These are phyloP conservation scores for Sordariomycetes sp. DNA, from an alignment of 2,329 filamentous ascomycete species.

Conservation along the genomic window DNA sequence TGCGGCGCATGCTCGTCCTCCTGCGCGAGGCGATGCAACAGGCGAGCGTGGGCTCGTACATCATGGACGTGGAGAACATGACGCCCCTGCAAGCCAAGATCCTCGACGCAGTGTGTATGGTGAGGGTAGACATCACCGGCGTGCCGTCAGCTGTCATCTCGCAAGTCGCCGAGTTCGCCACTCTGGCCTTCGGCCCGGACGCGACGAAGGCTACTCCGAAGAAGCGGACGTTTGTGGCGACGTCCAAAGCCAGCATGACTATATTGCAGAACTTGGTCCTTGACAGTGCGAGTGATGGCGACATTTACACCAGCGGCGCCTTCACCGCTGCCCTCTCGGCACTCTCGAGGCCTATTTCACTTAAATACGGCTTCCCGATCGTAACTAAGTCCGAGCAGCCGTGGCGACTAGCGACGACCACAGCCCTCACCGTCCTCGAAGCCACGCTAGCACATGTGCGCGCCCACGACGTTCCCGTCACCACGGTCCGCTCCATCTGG, in stretches of 20 bases:
- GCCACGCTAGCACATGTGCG: constrained; percentile 49
- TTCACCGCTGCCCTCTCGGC: constrained; percentile 52
- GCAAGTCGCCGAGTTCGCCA: constrained; percentile 57
- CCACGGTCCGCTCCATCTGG: constrained; percentile 52
- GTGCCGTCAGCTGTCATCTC: constrained; percentile 56
- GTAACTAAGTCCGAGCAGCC: constrained; percentile 57
- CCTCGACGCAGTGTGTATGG: constrained; percentile 51
- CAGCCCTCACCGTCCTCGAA: constrained; percentile 54
- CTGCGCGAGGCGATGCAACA: constrained; percentile 58
- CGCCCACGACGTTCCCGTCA: constrained; percentile 27
- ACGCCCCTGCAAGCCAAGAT: constrained; percentile 62
- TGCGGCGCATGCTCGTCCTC: constrained; percentile 56
- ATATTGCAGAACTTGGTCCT: constrained; percentile 50
- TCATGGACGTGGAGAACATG: constrained; percentile 58
- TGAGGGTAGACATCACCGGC: constrained; percentile 51
- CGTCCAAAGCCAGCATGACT: constrained; percentile 71
- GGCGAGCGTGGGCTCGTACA: constrained; percentile 54
- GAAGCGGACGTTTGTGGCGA: constrained; percentile 73
- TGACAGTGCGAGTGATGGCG: constrained; percentile 43
- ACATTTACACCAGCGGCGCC: constrained; percentile 58
- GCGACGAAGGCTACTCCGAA: constrained; percentile 18
- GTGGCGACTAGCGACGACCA: constrained; percentile 70
- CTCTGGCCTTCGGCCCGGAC: constrained; percentile 48
- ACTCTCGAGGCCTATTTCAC: constrained; percentile 53
- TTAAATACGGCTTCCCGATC: constrained; percentile 70